Conservation (phyloP, 2,329 filamentous ascomycete genomes). For the Mycosphaerella sp. region DNA sequence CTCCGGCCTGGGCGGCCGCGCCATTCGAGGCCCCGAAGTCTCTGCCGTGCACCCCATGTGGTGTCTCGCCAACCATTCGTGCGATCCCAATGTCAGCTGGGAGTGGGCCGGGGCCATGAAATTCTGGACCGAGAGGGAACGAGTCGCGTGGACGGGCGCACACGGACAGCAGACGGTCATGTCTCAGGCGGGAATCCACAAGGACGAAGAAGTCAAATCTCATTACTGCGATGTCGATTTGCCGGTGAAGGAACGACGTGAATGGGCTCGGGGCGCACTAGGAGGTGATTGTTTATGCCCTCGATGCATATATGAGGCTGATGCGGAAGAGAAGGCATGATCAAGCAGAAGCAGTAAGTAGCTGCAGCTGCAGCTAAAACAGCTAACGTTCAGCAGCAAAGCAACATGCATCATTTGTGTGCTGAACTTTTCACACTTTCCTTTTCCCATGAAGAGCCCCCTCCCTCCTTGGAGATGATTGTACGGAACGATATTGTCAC, state of each 20-base stretch:
- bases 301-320: constrained; percentile 57
- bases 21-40: constrained; percentile 78
- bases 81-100: constrained; percentile 91
- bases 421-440: not conserved
- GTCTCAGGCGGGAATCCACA: constrained; percentile 53
- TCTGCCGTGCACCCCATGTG: constrained; percentile 92
- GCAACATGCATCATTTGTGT: too few species aligned
- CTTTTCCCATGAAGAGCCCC: not conserved
- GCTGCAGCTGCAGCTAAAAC: not conserved
- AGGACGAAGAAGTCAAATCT: constrained; percentile 79
- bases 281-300: constrained; percentile 84
- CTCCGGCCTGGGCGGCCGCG: constrained; percentile 44
- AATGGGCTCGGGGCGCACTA: constrained; percentile 81
- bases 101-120: constrained; percentile 79
- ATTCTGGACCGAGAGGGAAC: constrained; percentile 56
- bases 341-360: not conserved
- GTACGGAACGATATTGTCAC: constrained; percentile 19
- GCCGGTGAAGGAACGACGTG: constrained; percentile 70
- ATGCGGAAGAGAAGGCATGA: not conserved
- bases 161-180: constrained; percentile 23
- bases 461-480: not conserved
- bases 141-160: constrained; percentile 46
- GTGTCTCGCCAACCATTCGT: constrained; percentile 95
- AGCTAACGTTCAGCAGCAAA: too few species aligned
- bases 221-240: constrained; percentile 89